phyloP scores from a whole-genome alignment of 1,284 basidiomycete genomes.

The Pascua sp. region DNA sequence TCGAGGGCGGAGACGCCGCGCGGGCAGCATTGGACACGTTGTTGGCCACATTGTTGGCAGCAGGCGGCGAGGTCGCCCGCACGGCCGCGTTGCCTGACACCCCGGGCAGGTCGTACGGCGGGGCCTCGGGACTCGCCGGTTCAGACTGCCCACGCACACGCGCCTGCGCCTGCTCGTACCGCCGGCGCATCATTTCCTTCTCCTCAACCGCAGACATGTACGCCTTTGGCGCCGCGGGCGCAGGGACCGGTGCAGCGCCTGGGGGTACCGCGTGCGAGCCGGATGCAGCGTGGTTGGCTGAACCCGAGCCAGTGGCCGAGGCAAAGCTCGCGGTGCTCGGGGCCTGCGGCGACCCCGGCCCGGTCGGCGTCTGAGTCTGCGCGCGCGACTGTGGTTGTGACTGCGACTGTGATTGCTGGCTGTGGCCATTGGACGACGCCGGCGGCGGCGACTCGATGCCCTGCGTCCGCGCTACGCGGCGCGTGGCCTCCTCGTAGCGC shows the following conservation, averaged over 20 bases:
- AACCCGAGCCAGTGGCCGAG: not conserved
- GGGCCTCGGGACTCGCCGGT: no score
- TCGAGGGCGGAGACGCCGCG: no score
- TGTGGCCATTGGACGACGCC: not conserved
- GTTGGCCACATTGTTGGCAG: no score
- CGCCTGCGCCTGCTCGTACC: slow-evolving; percentile 54
- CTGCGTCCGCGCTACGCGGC: not conserved
- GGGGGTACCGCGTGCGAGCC: not conserved
- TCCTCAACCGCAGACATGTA: slow-evolving; percentile 22
- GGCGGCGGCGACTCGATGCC: not conserved
- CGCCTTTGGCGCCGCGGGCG: not conserved
- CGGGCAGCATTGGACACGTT: no score
- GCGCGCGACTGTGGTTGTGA: not conserved
- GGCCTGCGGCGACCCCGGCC: not conserved
- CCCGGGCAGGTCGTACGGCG: no score
- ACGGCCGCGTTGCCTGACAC: no score
- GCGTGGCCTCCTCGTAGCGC: slow-evolving; percentile 31
- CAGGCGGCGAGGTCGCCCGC: no score
- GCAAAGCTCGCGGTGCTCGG: not conserved
- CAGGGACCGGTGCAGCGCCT: not conserved
- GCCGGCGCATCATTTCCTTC: slow-evolving; percentile 24
- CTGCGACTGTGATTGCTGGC: not conserved
- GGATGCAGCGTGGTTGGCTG: not conserved
- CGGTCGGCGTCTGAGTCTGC: not conserved
- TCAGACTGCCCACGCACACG: slow-evolving; percentile 4